Percentiles rank a stretch among this genome's conserved stretches.
These are phyloP conservation scores for Yamadazyma kitorensis DNA, from an alignment of 805 yeast genomes.

Conservation along the genomic window DNA sequence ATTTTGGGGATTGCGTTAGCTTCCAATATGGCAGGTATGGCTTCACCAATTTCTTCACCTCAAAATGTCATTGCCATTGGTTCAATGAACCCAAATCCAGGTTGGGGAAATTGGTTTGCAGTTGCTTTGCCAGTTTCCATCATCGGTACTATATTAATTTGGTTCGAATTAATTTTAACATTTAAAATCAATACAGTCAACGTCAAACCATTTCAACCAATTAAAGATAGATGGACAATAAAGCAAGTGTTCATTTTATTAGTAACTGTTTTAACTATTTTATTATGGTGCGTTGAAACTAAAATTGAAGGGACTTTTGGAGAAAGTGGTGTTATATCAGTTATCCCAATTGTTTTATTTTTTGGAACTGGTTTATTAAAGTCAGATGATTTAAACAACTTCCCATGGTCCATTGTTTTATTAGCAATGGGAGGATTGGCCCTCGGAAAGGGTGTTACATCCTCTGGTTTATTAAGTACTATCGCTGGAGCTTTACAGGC, in stretches of 20 bases:
- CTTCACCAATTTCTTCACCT: constrained; percentile 96
- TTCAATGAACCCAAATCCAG: constrained; percentile 77
- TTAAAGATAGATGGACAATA: constrained; percentile 42
- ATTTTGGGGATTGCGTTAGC: constrained; percentile 92
- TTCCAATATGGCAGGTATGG: constrained; percentile 93
- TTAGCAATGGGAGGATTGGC: constrained; percentile 58
- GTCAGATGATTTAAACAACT: constrained; percentile 47
- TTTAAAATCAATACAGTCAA: constrained; percentile 51
- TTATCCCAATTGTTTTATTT: constrained; percentile 46
- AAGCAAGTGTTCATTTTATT: constrained; percentile 42
- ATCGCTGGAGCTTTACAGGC: constrained; percentile 45
- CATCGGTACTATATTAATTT: constrained; percentile 61
- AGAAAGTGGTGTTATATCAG: constrained; percentile 46
- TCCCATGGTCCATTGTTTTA: constrained; percentile 54
- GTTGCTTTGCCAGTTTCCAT: constrained; percentile 79
- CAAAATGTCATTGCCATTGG: constrained; percentile 91
- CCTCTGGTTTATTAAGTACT: constrained; percentile 47
- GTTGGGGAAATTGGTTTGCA: constrained; percentile 93
- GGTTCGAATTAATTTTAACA: constrained; percentile 67
- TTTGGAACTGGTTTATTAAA: constrained; percentile 50
- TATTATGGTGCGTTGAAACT: constrained; percentile 49
- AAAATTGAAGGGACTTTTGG: constrained; percentile 44
- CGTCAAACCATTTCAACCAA: constrained; percentile 47
- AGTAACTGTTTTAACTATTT: constrained; percentile 43
- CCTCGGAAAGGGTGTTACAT: constrained; percentile 48